These are phyloP conservation scores for Amanita pseudoporphyria DNA, from an alignment of 768 basidiomycete genomes.

Conservation along the genomic window DNA sequence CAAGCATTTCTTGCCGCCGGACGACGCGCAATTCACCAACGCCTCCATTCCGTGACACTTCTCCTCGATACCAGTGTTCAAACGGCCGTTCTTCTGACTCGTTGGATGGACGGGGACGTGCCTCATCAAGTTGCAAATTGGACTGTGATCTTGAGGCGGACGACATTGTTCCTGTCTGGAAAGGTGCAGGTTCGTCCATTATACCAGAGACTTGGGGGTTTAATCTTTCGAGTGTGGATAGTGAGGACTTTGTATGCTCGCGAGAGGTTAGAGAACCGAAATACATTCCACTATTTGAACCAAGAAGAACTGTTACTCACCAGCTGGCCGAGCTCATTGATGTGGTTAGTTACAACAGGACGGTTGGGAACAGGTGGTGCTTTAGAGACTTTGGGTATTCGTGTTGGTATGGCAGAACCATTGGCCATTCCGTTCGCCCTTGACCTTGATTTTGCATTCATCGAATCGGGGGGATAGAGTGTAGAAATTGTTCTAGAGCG, in stretches of 20 bases:
- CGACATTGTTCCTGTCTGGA: constrained; percentile 34
- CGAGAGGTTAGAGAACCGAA: constrained; percentile 12
- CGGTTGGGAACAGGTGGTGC: constrained; percentile 17
- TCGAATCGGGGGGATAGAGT: constrained; percentile 36
- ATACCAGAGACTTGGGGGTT: constrained; percentile 30
- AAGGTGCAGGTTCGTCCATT: constrained; percentile 58
- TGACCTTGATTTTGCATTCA: constrained; percentile 21
- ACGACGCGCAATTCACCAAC: constrained; percentile 77
- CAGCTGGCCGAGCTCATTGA: constrained; percentile 5
- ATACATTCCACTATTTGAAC: constrained; percentile 13
- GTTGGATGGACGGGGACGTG: constrained; percentile 45
- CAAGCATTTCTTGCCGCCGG: constrained; percentile 72
- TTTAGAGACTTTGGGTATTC: constrained; percentile 37
- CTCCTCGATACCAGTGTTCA: constrained; percentile 88
- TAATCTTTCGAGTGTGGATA: constrained; percentile 16
- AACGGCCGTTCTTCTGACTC: constrained; percentile 80
- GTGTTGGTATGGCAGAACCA: constrained; percentile 32
- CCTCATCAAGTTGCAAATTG: constrained; percentile 24
- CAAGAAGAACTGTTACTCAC: constrained; percentile 12
- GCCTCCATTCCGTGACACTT: constrained; percentile 80
- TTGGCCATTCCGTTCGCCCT: constrained; percentile 17
- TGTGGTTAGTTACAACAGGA: constrained; percentile 6
- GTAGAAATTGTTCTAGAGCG: constrained; percentile 61
- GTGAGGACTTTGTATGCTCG: constrained; percentile 13
- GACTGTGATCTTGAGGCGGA: constrained; percentile 18